Evolutionary conservation across 202 grass and related monocot species (phyloP).

Genomic region (Dendrocalamus latiflorus): DNA sequence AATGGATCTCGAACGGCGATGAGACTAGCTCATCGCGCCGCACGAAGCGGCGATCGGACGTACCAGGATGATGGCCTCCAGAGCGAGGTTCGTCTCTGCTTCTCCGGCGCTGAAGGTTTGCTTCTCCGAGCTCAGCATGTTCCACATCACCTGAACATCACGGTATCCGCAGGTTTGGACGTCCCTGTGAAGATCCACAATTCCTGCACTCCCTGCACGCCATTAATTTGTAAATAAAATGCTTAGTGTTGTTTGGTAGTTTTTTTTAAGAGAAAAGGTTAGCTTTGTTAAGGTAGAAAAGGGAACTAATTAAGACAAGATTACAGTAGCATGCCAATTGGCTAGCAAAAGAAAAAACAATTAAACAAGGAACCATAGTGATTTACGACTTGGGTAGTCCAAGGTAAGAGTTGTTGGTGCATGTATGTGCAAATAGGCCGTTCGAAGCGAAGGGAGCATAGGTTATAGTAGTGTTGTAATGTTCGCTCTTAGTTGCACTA

Average conservation of each 20-base stretch:
- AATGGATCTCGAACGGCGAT: background rate
- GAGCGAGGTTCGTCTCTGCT: conserved; percentile 31
- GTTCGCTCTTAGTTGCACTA: too few species aligned
- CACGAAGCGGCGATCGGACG: background rate
- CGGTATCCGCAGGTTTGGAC: conserved; percentile 82
- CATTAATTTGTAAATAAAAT: background rate
- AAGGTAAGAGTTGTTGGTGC: background rate
- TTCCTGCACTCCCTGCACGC: conserved; percentile 41
- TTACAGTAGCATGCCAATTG: background rate
- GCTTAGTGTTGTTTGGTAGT: background rate
- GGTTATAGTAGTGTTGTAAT: too few species aligned
- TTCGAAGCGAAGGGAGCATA: conserved; percentile 29
- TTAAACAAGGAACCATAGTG: background rate
- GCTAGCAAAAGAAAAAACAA: too few species aligned
- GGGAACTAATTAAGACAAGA: background rate
- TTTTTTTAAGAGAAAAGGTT: background rate
- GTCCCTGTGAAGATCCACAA: conserved; percentile 61
- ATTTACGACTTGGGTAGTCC: background rate
- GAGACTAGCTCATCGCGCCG: background rate
- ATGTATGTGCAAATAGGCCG: conserved; percentile 12
- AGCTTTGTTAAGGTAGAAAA: background rate
- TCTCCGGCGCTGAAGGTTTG: conserved; percentile 22
- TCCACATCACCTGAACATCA: conserved; percentile 95
- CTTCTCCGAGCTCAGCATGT: conserved; percentile 55
- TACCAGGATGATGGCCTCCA: conserved; percentile 44